A percentile compares a stretch with the other conserved stretches of the same genome.
Conservation (phyloP, 1,139 yeast genomes). For the Scheffersomyces titani region DNA sequence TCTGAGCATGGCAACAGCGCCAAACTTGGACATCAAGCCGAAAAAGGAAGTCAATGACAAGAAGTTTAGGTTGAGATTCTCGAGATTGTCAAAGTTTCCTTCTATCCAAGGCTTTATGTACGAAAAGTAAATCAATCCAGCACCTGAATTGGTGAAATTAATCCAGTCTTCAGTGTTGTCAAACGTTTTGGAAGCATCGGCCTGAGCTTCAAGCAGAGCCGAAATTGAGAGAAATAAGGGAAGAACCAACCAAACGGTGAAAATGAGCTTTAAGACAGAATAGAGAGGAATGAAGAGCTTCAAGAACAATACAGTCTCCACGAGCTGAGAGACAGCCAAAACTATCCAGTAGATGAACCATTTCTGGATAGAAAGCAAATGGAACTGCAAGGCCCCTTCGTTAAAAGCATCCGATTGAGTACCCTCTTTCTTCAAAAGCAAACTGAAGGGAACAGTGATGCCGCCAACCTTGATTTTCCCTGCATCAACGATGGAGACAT, state of each 20-base stretch:
- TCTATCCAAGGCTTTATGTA: slow-evolving; percentile 37
- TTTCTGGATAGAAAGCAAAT: slow-evolving; percentile 48
- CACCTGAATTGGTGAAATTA: slow-evolving; percentile 26
- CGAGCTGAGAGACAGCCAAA: slow-evolving; percentile 32
- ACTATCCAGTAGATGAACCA: slow-evolving; percentile 65
- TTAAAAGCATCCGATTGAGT: slow-evolving; percentile 4
- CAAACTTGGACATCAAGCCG: not conserved
- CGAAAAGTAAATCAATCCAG: slow-evolving; percentile 37
- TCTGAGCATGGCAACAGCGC: not conserved
- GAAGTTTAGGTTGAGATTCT: not conserved
- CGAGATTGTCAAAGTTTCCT: slow-evolving; percentile 12
- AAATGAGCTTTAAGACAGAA: slow-evolving; percentile 36
- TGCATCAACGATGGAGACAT: slow-evolving; percentile 24
- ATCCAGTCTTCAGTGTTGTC: slow-evolving; percentile 20
- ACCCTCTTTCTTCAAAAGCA: slow-evolving; percentile 20
- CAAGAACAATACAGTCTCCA: slow-evolving; percentile 35
- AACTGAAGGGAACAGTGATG: slow-evolving; percentile 34
- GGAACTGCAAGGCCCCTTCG: slow-evolving; percentile 21
- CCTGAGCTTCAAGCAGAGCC: slow-evolving; percentile 2
- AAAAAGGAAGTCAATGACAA: not conserved
- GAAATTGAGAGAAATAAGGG: slow-evolving; percentile 55
- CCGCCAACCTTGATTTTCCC: slow-evolving; percentile 35
- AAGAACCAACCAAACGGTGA: slow-evolving; percentile 54
- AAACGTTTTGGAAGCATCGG: slow-evolving; percentile 2
- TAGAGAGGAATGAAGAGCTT: slow-evolving; percentile 50